Percentiles rank a stretch among this genome's conserved stretches.
Evolutionary conservation across 371 early-diverging fungal genomes (phyloP).

Genomic region (Rhizopus microsporus): DNA sequence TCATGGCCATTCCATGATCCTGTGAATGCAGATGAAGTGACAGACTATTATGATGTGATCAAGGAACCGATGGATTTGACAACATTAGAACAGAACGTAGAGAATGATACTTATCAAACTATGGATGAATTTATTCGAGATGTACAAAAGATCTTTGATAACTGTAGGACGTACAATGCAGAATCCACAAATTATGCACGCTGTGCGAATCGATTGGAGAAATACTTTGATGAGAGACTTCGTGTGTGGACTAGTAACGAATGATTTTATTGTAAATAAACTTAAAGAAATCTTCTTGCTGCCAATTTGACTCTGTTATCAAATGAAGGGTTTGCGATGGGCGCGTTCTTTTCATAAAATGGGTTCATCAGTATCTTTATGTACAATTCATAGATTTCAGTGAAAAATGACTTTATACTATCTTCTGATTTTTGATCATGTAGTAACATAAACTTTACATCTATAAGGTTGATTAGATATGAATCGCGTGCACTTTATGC

Average conservation of each 20-base stretch:
- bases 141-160: constrained; percentile 42
- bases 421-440: constrained; percentile 90
- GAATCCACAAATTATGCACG: constrained; percentile 64
- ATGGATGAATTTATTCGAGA: constrained; percentile 42
- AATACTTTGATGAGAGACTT: constrained; percentile 48
- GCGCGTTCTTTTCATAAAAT: constrained; percentile 81
- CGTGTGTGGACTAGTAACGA: constrained; percentile 33
- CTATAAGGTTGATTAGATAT: constrained; percentile 33
- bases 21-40: constrained; percentile 89
- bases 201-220: constrained; percentile 62
- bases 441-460: constrained; percentile 86
- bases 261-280: constrained; percentile 7
- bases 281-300: constrained; percentile 79
- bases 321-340: constrained; percentile 82
- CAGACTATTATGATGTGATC: constrained; percentile 96
- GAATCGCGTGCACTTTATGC: background rate
- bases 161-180: constrained; percentile 66
- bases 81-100: constrained; percentile 59
- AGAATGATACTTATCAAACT: constrained; percentile 39
- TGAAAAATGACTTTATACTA: constrained; percentile 87
- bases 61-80: constrained; percentile 96
- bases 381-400: constrained; percentile 89
- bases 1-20: constrained; percentile 99
- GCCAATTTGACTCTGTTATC: constrained; percentile 76
- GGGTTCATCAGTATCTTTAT: constrained; percentile 92